Evolutionary conservation across 2,329 filamentous ascomycete species (phyloP).

Genomic region (Fusarium pseudoanthophilum): DNA sequence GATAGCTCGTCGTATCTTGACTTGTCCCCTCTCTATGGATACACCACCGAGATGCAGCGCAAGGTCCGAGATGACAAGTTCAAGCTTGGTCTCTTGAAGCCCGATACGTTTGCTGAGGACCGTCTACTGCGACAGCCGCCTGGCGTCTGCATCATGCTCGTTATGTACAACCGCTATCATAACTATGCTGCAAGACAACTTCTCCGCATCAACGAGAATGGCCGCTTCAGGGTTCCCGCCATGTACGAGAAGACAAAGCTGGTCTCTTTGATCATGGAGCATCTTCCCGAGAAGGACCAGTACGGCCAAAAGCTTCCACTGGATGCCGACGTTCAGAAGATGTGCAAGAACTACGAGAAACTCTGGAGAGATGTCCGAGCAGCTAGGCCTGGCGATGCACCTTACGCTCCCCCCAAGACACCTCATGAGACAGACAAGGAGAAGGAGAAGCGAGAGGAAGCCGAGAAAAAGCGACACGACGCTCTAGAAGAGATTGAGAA

Average conservation of each 20-base stretch:
- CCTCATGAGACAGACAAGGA: neutral
- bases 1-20: conserved; percentile 60
- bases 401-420: neutral
- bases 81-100: conserved; percentile 54
- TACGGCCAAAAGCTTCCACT: neutral
- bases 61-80: conserved; percentile 48
- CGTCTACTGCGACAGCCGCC: conserved; percentile 73
- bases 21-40: conserved; percentile 57
- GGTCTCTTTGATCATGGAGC: neutral
- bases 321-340: neutral
- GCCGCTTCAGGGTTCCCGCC: conserved; percentile 48
- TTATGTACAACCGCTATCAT: conserved; percentile 82
- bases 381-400: neutral
- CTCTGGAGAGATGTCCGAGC: neutral
- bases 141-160: conserved; percentile 73
- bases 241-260: conserved; percentile 2
- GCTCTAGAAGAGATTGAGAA: neutral
- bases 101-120: conserved; percentile 74
- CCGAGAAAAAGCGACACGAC: neutral
- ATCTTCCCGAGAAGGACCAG: neutral
- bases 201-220: conserved; percentile 58
- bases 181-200: conserved; percentile 82
- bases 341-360: neutral
- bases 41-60: conserved; percentile 47
- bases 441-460: neutral